Percentiles rank a stretch among this genome's conserved stretches.
Conservation (phyloP, 441 rosid genomes). For the Biscutella laevigata region DNA sequence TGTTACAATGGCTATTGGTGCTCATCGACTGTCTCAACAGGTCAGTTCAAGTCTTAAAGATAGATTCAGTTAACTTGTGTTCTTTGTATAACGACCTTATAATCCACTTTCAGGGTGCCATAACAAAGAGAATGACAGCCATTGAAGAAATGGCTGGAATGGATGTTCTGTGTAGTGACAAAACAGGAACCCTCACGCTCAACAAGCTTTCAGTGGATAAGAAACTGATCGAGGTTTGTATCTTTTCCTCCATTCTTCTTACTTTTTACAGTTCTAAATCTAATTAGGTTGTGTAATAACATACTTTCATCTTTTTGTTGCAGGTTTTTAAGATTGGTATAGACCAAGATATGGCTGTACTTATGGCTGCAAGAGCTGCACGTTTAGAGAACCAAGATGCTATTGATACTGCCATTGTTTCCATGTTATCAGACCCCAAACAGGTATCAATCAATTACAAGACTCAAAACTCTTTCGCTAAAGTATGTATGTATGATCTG, state of each 20-base stretch:
- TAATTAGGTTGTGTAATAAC: background rate
- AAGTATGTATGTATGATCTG: conserved; percentile 2
- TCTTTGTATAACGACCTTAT: background rate
- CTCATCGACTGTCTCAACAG: conserved; percentile 40
- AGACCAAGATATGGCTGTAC: conserved; percentile 37
- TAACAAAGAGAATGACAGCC: conserved; percentile 46
- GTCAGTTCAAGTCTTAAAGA: conserved; percentile 15
- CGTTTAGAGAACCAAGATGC: conserved; percentile 49
- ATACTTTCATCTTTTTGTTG: background rate
- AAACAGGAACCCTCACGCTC: conserved; percentile 40
- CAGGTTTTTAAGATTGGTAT: conserved; percentile 37
- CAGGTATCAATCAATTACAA: conserved; percentile 24
- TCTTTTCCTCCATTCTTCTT: background rate
- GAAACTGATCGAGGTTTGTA: conserved; percentile 32
- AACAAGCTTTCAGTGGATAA: conserved; percentile 44
- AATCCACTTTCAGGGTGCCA: conserved; percentile 32
- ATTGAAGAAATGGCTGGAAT: conserved; percentile 52
- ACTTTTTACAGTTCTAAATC: background rate
- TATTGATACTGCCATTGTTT: conserved; percentile 42
- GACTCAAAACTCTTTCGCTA: conserved; percentile 1
- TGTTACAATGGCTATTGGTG: conserved; percentile 49
- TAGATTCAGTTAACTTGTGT: background rate
- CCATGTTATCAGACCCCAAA: conserved; percentile 36
- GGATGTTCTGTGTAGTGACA: conserved; percentile 46
- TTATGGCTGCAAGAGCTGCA: conserved; percentile 51